These are phyloP conservation scores for Hippophae rhamnoides DNA, from an alignment of 306 rosid species.

Conservation along the genomic window DNA sequence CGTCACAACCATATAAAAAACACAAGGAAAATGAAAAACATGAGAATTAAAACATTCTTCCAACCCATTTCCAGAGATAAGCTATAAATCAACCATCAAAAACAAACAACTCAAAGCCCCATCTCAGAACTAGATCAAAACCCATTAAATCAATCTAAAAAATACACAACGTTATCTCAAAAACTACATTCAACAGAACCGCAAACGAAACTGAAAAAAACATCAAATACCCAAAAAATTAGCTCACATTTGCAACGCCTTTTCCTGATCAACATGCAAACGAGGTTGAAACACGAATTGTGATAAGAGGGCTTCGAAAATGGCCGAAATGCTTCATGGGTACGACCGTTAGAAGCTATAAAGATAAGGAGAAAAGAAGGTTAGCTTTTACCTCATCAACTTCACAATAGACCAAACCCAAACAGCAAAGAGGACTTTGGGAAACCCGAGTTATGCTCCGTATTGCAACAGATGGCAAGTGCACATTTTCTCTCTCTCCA, in stretches of 20 bases:
- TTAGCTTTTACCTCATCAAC: conserved; percentile 18
- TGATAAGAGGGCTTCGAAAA: conserved; percentile 30
- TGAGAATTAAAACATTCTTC: conserved; percentile 6
- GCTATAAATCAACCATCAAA: background rate
- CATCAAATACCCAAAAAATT: conserved; percentile 18
- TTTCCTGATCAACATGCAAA: conserved; percentile 16
- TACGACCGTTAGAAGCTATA: background rate
- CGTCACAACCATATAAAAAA: background rate
- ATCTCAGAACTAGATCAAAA: conserved; percentile 20
- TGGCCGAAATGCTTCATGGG: conserved; percentile 7
- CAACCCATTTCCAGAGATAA: conserved; percentile 12
- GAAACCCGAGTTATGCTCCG: conserved; percentile 31
- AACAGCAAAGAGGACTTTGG: conserved; percentile 11
- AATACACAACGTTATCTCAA: conserved; percentile 12
- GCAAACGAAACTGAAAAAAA: conserved; percentile 8
- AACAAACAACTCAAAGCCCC: conserved; percentile 4
- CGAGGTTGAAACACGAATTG: conserved; percentile 4
- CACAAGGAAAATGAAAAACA: conserved; percentile 12
- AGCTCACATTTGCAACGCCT: conserved; percentile 21
- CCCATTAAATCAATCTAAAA: conserved; percentile 20
- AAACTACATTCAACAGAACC: conserved; percentile 18
- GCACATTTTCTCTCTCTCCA: conserved; percentile 20
- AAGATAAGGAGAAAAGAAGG: conserved; percentile 2
- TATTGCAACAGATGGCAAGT: conserved; percentile 28
- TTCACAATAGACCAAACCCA: conserved; percentile 12